Base-by-base conservation (phyloP, 768 basidiomycete species). In the Exsudoporus frostii region DNA sequence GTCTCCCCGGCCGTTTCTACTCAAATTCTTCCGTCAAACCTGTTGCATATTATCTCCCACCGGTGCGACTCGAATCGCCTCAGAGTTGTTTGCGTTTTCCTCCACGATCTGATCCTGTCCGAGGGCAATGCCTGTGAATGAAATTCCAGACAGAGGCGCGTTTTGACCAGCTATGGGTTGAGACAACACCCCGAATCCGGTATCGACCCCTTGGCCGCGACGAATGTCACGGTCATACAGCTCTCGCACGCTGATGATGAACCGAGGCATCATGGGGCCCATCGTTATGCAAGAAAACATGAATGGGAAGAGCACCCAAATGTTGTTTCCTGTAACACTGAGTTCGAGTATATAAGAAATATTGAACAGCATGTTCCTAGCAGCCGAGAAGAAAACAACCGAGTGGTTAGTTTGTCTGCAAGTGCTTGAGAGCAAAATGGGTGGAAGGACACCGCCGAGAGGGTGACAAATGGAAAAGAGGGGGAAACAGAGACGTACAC, bases 161-260 rank as follows among this genome's bases (percentile, higher is more conserved):
- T n/a, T n/a, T n/a, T n/a, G n/a, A n/a, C n/a, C n/a, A n/a, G n/a
- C n/a, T n/a, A n/a, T n/a, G n/a, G n/a, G n/a, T n/a, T n/a, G n/a
- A n/a, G n/a, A n/a, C n/a, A n/a, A n/a, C n/a, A 45, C 30, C 0
- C 53, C 57, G 9, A 51, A 55, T 17, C 56, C 56, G 8, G 57
- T 42, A n/a, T 60, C 57, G 1, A 51, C 33, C 1, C 43, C 53
- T 11, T 22, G 53, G 10, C 22, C 20, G 0, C 8, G 14, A 19
- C 7, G 32, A 3, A 20, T 2, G 4, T 37, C 44, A 4, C 29
- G 43, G 5, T 43, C 39, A 4, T 44, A 47, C 25, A 52, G 11
- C n/a, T 42, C 50, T 19, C 57, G 53, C 22, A 59, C 14, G 13
- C 45, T 42, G n/a, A 59, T 47, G 30, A 59, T 42, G 24, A 59